Evolutionary conservation across 2,329 filamentous ascomycete species (phyloP), one percentile per base, ranked within the genome.

Genomic region (Curvularia sp.): DNA sequence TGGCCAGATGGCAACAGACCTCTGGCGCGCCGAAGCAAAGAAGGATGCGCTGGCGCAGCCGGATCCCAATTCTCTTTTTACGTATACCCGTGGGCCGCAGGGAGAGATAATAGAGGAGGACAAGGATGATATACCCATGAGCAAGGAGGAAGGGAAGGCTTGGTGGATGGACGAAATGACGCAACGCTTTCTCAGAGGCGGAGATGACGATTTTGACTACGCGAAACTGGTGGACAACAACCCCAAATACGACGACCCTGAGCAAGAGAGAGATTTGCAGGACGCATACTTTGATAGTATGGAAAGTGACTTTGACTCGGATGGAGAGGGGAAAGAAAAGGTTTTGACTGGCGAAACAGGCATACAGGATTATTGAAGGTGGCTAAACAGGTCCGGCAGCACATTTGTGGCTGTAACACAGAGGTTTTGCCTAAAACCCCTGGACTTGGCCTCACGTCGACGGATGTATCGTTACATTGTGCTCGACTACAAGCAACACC

Each of bases 221-320:
- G 75, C 69, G 1, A 68, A 64, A 2, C 2, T 54, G 3, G 88
- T 96, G 5, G 93, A 97, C 71, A 79, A 80, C 35, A 88, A 90
- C 69, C 88, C 92, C 30, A 87, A 88, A 20, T 88, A 87, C 55
- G 92, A 96, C 73, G 86, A 88, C 76, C 73, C 83, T 71, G 81
- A 86, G 80, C 83, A 85, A 64, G 83, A 83, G 62, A 78, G 82
- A n/a, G 87, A 89, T 52, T 80, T 81, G 13, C 84, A 94, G 75
- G 91, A 96, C 38, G 83, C 83, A 20, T 96, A 91, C 81, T 93
- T 96, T 71, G 91, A 93, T 22, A 87, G 88, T 5, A 89, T 96
- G 80, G 88, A 91, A 66, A 89, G 90, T 0, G 82, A 83, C 48
- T 92, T 89, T 85, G 80, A 84, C 30, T 80, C 81, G 39, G 82